Evolutionary conservation across 1,284 basidiomycete genomes (phyloP).

Genomic region (Tilletia caries): DNA sequence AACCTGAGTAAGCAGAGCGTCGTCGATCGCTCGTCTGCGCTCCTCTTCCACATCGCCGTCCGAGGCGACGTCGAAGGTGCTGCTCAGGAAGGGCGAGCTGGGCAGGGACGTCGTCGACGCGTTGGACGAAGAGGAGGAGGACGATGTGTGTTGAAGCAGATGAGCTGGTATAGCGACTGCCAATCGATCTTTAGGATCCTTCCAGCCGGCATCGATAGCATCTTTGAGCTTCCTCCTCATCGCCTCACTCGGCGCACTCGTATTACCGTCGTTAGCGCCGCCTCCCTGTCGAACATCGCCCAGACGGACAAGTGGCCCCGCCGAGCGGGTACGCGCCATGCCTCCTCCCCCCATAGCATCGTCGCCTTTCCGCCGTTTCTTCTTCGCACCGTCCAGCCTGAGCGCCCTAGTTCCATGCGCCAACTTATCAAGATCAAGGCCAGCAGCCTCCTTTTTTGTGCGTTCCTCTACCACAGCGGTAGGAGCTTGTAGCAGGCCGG

Average conservation of each 20-base stretch:
- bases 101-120: not conserved
- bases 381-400: too few species aligned
- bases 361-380: too few species aligned
- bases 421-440: slow-evolving; percentile 2
- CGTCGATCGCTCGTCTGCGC: not conserved
- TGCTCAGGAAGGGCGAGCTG: not conserved
- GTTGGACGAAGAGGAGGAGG: not conserved
- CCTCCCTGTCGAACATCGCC: slow-evolving; percentile 3
- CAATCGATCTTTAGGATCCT: not conserved
- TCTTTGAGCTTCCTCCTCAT: not conserved
- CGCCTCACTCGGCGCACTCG: not conserved
- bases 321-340: not conserved
- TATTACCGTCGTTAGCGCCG: not conserved
- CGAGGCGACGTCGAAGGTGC: not conserved
- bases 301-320: not conserved
- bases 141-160: not conserved
- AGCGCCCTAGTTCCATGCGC: not conserved
- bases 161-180: slow-evolving; percentile 1
- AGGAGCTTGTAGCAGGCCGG: not conserved
- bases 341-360: too few species aligned
- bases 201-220: not conserved
- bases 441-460: not conserved
- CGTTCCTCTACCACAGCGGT: too few species aligned
- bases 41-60: not conserved
- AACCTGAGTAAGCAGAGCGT: not conserved